Evolutionary conservation across 2,329 filamentous ascomycete species (phyloP).

Genomic region (Monosporascus sp.): DNA sequence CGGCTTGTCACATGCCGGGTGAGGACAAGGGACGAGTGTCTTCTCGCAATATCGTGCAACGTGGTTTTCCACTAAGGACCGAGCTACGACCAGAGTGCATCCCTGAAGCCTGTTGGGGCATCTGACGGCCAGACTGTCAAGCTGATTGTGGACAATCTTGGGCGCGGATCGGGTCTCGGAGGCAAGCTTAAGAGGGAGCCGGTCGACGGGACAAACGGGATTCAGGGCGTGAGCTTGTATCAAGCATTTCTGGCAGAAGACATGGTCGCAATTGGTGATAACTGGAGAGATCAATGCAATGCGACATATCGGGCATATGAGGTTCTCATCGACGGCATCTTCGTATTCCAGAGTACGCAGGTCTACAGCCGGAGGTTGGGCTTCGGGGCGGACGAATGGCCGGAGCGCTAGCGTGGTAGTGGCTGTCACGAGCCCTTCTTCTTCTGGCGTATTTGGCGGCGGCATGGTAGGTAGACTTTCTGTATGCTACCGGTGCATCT

Average conservation of each 20-base stretch:
- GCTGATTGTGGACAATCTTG: slow-evolving; percentile 52
- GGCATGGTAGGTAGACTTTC: slow-evolving; percentile 20
- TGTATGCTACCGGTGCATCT: background rate
- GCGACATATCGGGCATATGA: slow-evolving; percentile 53
- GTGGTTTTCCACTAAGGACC: slow-evolving; percentile 52
- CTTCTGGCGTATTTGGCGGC: slow-evolving; percentile 31
- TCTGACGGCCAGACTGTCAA: slow-evolving; percentile 53
- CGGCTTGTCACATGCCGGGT: slow-evolving; percentile 44
- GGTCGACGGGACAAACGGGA: slow-evolving; percentile 53
- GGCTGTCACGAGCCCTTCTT: slow-evolving; percentile 22
- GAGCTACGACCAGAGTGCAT: slow-evolving; percentile 44
- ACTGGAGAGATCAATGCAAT: slow-evolving; percentile 55
- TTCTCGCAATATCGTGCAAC: slow-evolving; percentile 52
- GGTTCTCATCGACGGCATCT: slow-evolving; percentile 37
- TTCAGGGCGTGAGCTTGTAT: slow-evolving; percentile 36
- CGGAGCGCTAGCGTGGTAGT: slow-evolving; percentile 21
- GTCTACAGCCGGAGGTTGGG: slow-evolving; percentile 28
- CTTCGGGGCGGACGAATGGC: slow-evolving; percentile 14
- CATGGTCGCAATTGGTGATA: slow-evolving; percentile 59
- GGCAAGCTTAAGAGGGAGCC: slow-evolving; percentile 33
- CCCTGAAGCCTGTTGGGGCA: slow-evolving; percentile 50
- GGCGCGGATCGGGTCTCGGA: slow-evolving; percentile 28
- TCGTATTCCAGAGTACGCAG: slow-evolving; percentile 41
- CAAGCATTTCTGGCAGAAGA: slow-evolving; percentile 58
- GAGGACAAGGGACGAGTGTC: slow-evolving; percentile 51